These are phyloP conservation scores for Phaeosphaeria sp. DNA, from an alignment of 2,329 filamentous ascomycete genomes.

Conservation along the genomic window DNA sequence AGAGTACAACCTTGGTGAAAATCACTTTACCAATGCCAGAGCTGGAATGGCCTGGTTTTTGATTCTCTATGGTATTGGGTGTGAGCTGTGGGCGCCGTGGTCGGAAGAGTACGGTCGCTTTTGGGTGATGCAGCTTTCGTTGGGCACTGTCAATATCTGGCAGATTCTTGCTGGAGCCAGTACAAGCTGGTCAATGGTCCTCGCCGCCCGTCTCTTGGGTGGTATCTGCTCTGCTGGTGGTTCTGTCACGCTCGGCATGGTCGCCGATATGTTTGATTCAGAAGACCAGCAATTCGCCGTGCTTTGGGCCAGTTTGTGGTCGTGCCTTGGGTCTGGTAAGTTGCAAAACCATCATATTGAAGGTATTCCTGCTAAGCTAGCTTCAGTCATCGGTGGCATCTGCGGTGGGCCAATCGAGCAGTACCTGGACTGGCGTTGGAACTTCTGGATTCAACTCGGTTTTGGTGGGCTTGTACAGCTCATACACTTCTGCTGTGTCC, in stretches of 20 bases:
- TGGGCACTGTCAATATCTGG: constrained; percentile 76
- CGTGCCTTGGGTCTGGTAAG: constrained; percentile 69
- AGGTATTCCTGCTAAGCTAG: constrained; percentile 49
- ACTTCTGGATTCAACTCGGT: constrained; percentile 83
- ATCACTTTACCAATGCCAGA: constrained; percentile 49
- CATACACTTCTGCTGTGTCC: constrained; percentile 71
- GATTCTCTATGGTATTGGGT: constrained; percentile 80
- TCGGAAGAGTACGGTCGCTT: constrained; percentile 80
- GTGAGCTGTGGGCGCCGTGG: constrained; percentile 82
- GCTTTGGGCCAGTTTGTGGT: constrained; percentile 59
- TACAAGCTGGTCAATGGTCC: constrained; percentile 66
- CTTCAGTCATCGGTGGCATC: constrained; percentile 77
- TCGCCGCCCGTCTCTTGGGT: constrained; percentile 61
- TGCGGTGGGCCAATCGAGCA: constrained; percentile 75
- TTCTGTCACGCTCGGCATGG: constrained; percentile 67
- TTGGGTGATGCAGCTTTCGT: constrained; percentile 72
- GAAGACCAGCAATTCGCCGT: constrained; percentile 73
- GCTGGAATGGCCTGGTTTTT: constrained; percentile 77
- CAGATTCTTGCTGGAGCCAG: constrained; percentile 68
- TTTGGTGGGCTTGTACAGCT: constrained; percentile 73
- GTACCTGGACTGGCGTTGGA: constrained; percentile 74
- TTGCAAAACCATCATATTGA: constrained; percentile 29
- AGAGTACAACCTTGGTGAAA: constrained; percentile 58
- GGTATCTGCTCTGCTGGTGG: constrained; percentile 63
- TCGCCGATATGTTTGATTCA: constrained; percentile 66